Percentiles rank a stretch among this genome's conserved stretches.
Evolutionary conservation across 192 early-diverging fungal species (phyloP).

Genomic region (Podila clonocystis): DNA sequence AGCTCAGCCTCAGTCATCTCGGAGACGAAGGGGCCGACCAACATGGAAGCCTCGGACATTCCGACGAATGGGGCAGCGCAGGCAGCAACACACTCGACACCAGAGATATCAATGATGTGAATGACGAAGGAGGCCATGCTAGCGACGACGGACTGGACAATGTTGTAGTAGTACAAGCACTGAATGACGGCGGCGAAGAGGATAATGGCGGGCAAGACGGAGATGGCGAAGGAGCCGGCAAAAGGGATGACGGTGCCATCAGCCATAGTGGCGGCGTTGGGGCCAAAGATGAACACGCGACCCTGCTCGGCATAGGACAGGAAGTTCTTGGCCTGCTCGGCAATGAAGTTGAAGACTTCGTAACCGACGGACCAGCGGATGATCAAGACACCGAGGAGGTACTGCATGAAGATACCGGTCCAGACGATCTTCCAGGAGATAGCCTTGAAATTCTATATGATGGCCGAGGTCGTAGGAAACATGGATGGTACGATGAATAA

Average conservation of each 20-base stretch:
- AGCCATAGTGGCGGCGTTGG: slow-evolving; percentile 38
- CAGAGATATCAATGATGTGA: slow-evolving; percentile 77
- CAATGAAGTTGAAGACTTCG: slow-evolving; percentile 77
- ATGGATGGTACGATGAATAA: no score
- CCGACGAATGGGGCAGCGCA: slow-evolving; percentile 89
- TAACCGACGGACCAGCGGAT: slow-evolving; percentile 76
- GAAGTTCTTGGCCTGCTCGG: slow-evolving; percentile 62
- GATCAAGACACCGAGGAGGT: slow-evolving; percentile 82
- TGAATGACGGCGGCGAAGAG: slow-evolving; percentile 90
- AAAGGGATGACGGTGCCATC: slow-evolving; percentile 16
- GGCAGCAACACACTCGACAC: slow-evolving; percentile 87
- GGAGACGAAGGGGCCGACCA: slow-evolving; percentile 83
- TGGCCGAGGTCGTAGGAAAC: no score
- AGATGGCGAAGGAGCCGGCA: slow-evolving; percentile 65
- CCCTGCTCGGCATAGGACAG: slow-evolving; percentile 74
- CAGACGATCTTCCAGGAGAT: slow-evolving; percentile 83
- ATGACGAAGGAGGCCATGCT: slow-evolving; percentile 74
- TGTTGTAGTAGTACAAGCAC: slow-evolving; percentile 85
- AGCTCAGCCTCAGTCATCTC: slow-evolving; percentile 89
- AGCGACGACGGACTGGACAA: slow-evolving; percentile 83
- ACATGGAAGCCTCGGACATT: slow-evolving; percentile 80
- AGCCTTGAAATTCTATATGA: slow-evolving; percentile 55
- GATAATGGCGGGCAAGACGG: slow-evolving; percentile 85
- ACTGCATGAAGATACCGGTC: slow-evolving; percentile 79
- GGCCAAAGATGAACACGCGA: slow-evolving; percentile 76